These are phyloP conservation scores for Boletus tylopilopsis DNA, from an alignment of 768 basidiomycete species.

Conservation along the genomic window DNA sequence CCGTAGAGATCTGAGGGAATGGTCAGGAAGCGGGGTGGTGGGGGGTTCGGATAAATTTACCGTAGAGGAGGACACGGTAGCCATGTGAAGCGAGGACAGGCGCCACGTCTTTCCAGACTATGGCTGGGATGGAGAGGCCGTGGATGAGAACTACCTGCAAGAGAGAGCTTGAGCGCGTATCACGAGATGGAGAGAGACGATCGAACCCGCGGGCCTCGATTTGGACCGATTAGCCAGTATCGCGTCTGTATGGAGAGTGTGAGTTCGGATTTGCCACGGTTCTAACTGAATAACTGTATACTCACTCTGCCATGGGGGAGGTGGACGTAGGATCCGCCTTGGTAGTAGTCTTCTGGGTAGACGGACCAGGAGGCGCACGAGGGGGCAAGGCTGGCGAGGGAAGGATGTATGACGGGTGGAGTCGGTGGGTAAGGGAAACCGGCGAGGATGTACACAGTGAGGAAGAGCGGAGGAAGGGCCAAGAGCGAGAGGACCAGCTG, in stretches of 20 bases:
- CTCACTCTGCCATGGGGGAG: slow-evolving; percentile 64
- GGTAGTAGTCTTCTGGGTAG: slow-evolving; percentile 69
- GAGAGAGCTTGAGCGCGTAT: background rate
- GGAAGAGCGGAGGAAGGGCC: slow-evolving; percentile 55
- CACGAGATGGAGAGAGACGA: background rate
- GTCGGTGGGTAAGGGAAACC: slow-evolving; percentile 61
- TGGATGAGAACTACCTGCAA: slow-evolving; percentile 70
- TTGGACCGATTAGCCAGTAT: slow-evolving; percentile 77
- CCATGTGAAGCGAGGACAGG: slow-evolving; percentile 59
- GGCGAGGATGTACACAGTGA: slow-evolving; percentile 58
- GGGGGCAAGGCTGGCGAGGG: slow-evolving; percentile 56
- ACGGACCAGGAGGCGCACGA: slow-evolving; percentile 60
- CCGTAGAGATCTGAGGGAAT: slow-evolving; percentile 66
- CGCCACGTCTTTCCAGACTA: slow-evolving; percentile 75
- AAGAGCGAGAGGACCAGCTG: slow-evolving; percentile 42
- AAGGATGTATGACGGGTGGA: slow-evolving; percentile 47
- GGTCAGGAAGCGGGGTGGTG: slow-evolving; percentile 1
- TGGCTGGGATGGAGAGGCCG: slow-evolving; percentile 71
- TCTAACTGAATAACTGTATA: slow-evolving; percentile 1
- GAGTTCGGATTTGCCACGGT: background rate
- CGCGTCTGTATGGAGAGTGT: slow-evolving; percentile 42
- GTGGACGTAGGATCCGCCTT: slow-evolving; percentile 54
- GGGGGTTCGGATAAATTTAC: slow-evolving; percentile 32
- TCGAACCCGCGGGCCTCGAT: slow-evolving; percentile 60
- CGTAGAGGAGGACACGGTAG: slow-evolving; percentile 74